Base-by-base conservation (phyloP, 225 moss, liverwort and hornwort species). In the Marchantia paleacea region DNA sequence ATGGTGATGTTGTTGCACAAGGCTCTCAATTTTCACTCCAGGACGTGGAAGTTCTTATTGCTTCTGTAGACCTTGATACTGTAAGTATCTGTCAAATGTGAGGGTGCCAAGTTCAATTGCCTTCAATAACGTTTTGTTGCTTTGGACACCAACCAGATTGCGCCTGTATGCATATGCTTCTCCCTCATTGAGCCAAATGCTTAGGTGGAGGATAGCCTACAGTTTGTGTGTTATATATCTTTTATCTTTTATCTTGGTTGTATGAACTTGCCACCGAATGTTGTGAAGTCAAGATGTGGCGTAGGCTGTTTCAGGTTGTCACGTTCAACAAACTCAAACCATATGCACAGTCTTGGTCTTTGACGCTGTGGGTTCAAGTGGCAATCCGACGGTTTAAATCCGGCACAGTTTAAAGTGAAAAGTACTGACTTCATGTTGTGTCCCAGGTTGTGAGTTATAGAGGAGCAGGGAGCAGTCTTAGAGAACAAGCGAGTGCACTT, bases 1-100 rank as follows among this genome's bases (percentile, higher is more conserved):
- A 95, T 75, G 97, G 97, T 80, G 95, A 95, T 82, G 91, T 95
- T 63, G 87, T 99, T 75, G 97, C 93, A 20, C 97, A 99, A 87
- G 93, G 93, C 10, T 99, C 97, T 12, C 97, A 99, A 73, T 99
- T 99, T 82, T 99, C 95, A 19, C 88, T 95, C 77, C 88, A 87
- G 81, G 97, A 99, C 79, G 90, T 99, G 67, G 97, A 99, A 85
- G 92, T 99, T 81, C 68, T 99, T 76, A 24, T 86, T 62, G 95
- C 95, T 68, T 82, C 87, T 31, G 92, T 99, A 55, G 88, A 99
- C 82, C 84, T 97, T 80, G 93, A 93, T 72, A 84, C 86, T 48
- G 90, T 91, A 79, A 67, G 81, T 55, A 55, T 50, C 18, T 26
- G 5, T 39, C 39, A 39, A 2, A 5, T 39, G 39, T 39, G 39